Evolutionary conservation across 208 protist species (phyloP).

Genomic region (Strigomonas culicis): DNA sequence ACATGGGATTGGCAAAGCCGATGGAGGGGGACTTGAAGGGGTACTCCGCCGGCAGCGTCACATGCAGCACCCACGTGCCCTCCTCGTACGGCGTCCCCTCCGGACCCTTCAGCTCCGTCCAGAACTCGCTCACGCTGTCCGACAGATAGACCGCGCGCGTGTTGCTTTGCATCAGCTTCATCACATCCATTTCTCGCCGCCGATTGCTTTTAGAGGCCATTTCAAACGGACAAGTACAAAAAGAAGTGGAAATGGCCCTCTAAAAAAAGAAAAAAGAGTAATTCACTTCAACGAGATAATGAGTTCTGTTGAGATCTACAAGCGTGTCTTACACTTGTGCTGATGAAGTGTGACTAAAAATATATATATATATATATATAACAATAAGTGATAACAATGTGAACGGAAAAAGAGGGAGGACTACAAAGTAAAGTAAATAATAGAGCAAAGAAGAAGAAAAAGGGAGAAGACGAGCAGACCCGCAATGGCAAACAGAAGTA

Average conservation of each 20-base stretch:
- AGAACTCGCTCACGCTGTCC: constrained; percentile 93
- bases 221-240: background rate
- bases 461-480: constrained; percentile 5
- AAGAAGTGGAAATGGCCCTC: background rate
- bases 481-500: constrained; percentile 4
- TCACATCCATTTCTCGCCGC: constrained; percentile 94
- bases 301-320: too few relatives aligned
- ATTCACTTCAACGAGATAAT: background rate
- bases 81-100: constrained; percentile 96
- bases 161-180: constrained; percentile 95
- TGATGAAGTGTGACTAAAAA: too few relatives aligned
- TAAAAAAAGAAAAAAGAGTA: constrained; percentile 13
- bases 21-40: constrained; percentile 99
- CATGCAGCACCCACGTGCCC: constrained; percentile 96
- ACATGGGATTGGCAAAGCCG: constrained; percentile 97
- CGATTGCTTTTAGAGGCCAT: constrained; percentile 4
- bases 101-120: constrained; percentile 96
- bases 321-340: too few relatives aligned
- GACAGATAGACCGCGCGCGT: constrained; percentile 92
- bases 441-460: constrained; percentile 7
- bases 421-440: constrained; percentile 11
- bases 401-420: background rate
- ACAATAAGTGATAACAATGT: background rate
- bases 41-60: constrained; percentile 95
- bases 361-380: constrained; percentile 13